Evolutionary conservation across 805 yeast species (phyloP), one percentile per base, ranked within the genome.

Genomic region (Suhomyces sp.): DNA sequence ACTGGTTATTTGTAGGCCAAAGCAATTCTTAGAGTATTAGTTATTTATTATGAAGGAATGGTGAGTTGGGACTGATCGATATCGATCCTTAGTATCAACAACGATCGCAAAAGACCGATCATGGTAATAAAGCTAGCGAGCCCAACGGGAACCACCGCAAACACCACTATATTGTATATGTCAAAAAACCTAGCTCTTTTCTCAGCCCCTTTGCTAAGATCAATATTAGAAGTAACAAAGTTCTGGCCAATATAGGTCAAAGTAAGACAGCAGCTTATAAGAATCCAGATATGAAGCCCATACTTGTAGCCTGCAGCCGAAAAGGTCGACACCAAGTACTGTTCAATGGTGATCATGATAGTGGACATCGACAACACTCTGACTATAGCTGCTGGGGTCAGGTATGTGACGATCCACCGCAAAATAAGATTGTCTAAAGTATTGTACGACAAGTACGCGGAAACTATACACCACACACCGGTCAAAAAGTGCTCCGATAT

Each of bases 71-170:
- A 47, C 25, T 53, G 57, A 39, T 64, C 81, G 6, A 79, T 66
- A 54, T 87, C 96, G 48, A 89, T 66, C 52, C 96, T 78, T 48
- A 90, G 75, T 22, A 91, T 88, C 57, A 91, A 75, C 47, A 91
- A 71, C 46, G 87, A 82, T 54, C 98, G 72, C 15, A 93, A 71
- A 37, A 93, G 71, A 0, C 92, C 94, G 35, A 91, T 75, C 96
- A 92, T 89, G 2, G 98, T 91, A 21, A 92, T 70, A 62, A 94
- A 93, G 60, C 97, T 89, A 4, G 98, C 97, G 53, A 93, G 63
- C 0, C 99, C 98, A 15, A 93, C 90, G 0, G 99, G 99, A n/a
- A 93, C 97, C 40, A 93, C 99, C 2, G 98, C 97, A 72, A 89
- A 93, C 1, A 93, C 97, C 0, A 88, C 90, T 47, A 94, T 88